These are phyloP conservation scores for Pulicaria dysenterica DNA, from an alignment of 129 eudicot genomes.

Conservation along the genomic window DNA sequence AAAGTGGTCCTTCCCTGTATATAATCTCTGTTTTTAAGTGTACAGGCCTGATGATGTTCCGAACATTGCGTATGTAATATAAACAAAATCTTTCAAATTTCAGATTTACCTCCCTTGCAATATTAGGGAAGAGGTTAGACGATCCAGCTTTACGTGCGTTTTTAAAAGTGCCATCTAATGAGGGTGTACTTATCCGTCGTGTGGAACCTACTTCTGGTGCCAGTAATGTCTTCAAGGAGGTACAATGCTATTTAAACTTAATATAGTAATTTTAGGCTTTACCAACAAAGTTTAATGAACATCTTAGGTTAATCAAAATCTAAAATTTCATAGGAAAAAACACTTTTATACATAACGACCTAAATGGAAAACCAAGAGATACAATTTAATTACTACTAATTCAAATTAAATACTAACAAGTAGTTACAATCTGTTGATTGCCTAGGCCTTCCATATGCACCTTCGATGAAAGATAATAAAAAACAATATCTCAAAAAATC, in stretches of 20 bases:
- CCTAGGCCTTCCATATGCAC: no score
- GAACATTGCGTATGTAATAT: constrained; percentile 84
- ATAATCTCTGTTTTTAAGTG: constrained; percentile 52
- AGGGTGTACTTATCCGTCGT: constrained; percentile 94
- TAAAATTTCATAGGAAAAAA: no score
- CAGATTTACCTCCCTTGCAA: constrained; percentile 98
- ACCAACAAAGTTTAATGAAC: constrained; percentile 10
- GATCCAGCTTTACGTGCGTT: constrained; percentile 93
- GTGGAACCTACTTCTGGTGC: constrained; percentile 96
- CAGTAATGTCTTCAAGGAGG: constrained; percentile 79
- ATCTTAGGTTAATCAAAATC: no score
- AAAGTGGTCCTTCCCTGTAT: constrained; percentile 19
- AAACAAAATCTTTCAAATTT: constrained; percentile 21
- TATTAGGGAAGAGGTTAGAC: constrained; percentile 83
- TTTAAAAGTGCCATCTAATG: constrained; percentile 88
- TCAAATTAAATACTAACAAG: no score
- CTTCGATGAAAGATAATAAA: no score
- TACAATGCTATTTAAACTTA: constrained; percentile 29
- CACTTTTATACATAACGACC: no score
- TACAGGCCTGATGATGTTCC: constrained; percentile 87
- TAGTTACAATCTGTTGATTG: no score
- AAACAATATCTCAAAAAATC: no score
- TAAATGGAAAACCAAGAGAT: no score
- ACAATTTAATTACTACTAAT: no score
- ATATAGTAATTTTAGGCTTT: background rate